Evolutionary conservation across 805 yeast genomes (phyloP), one percentile per base, ranked within the genome.

Genomic region (Isabelozyma rhagii): DNA sequence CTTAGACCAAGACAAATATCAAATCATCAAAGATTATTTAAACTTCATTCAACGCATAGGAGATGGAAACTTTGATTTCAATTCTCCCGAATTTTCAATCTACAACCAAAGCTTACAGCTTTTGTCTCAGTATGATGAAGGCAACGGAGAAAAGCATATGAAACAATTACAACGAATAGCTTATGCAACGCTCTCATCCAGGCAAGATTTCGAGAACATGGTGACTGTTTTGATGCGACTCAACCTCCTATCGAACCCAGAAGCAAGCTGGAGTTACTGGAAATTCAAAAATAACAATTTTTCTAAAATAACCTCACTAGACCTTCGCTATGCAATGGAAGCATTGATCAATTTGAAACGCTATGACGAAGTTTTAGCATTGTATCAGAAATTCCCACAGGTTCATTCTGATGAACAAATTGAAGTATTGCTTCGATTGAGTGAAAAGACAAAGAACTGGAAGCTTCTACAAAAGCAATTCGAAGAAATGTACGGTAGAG

Each of bases 401-500:
- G 66, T 82, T 7, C 84, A 80, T 39, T 62, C 67, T 47, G 78
- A 75, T 43, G 62, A 62, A 14, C 86, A 80, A 51, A 75, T 75
- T 43, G 81, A 77, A 47, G 68, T 78, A 11, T 53, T 84, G 18
- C 66, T 84, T 42, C 56, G 67, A 10, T 71, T 82, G 0, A 71
- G 79, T 51, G 79, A 82, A 9, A 58, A 66, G 40, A 57, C 67
- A 17, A 66, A 71, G 39, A 74, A 80, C 52, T 86, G 89, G 88
- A 64, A 64, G 17, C 65, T 75, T 7, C 65, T 87, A 50, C 85
- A 82, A 61, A 55, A 64, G 10, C 78, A 79, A 44, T 85, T 86
- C 60, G 85, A 83, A 57, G 74, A 70, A 18, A 70, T 79, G 61
- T 80, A 80, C 56, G 82, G 80, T 1, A 63, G 70, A n/a, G 83